Evolutionary conservation across 2,329 filamentous ascomycete species (phyloP).

Genomic region (Hypoxylon sp.): DNA sequence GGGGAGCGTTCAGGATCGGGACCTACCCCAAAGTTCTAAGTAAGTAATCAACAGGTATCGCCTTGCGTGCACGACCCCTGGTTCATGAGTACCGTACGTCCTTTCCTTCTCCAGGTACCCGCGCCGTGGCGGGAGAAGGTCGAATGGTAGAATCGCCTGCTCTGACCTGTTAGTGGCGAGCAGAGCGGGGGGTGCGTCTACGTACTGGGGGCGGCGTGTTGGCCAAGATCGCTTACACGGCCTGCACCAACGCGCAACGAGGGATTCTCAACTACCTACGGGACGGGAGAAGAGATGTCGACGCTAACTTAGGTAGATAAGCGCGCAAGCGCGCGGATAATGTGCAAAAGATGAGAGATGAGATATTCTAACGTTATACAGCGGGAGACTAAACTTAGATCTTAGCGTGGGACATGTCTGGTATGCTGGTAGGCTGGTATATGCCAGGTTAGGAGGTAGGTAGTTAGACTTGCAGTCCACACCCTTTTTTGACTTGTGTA

Average conservation of each 20-base stretch:
- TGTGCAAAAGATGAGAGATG: slow-evolving; percentile 12
- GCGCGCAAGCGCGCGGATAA: slow-evolving; percentile 42
- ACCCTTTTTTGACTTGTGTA: slow-evolving; percentile 12
- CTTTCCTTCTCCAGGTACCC: slow-evolving; percentile 5
- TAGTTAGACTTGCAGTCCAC: background rate
- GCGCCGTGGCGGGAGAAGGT: background rate
- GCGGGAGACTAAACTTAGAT: slow-evolving; percentile 5
- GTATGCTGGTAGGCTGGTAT: no score
- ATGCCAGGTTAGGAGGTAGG: no score
- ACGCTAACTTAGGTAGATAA: slow-evolving; percentile 35
- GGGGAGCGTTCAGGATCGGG: slow-evolving; percentile 24
- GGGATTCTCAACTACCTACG: background rate
- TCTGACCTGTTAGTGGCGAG: slow-evolving; percentile 32
- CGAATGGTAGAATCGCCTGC: background rate
- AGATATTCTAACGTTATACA: no score
- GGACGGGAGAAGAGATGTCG: slow-evolving; percentile 25
- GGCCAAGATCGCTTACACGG: slow-evolving; percentile 29
- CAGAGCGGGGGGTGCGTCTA: slow-evolving; percentile 26
- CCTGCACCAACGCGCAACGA: slow-evolving; percentile 11
- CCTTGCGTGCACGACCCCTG: background rate
- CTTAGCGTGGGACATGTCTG: slow-evolving; percentile 6
- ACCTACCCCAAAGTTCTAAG: slow-evolving; percentile 17
- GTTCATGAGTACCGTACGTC: slow-evolving; percentile 23
- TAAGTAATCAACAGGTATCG: slow-evolving; percentile 12
- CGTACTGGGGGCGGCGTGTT: slow-evolving; percentile 31